Conservation (phyloP, 108 stramenopile genomes). For the Pseudonitzschia delicatissima region DNA sequence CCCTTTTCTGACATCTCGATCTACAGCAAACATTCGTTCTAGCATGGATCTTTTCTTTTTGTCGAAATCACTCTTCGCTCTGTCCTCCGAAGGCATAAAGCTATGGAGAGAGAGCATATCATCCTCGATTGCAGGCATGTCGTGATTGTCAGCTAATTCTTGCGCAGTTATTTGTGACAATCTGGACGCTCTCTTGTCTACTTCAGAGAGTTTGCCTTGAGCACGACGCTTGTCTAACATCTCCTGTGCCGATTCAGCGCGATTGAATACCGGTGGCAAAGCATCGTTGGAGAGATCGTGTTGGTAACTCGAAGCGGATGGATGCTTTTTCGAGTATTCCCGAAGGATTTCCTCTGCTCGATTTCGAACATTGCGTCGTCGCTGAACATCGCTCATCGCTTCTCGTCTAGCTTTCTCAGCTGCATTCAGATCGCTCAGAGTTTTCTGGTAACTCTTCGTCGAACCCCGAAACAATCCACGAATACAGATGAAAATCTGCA, state of each 20-base stretch:
- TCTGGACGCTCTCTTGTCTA: slow-evolving; percentile 41
- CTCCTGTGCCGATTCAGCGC: slow-evolving; percentile 55
- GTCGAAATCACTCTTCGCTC: slow-evolving; percentile 53
- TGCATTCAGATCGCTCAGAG: not conserved
- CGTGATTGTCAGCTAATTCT: slow-evolving; percentile 28
- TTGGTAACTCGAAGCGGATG: not conserved
- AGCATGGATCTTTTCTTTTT: slow-evolving; percentile 59
- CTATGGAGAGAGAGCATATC: slow-evolving; percentile 74
- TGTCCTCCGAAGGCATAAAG: slow-evolving; percentile 44
- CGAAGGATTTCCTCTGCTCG: slow-evolving; percentile 62
- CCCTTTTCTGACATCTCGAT: slow-evolving; percentile 75
- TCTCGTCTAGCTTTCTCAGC: slow-evolving; percentile 23
- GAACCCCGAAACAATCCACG: slow-evolving; percentile 9
- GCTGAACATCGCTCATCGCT: slow-evolving; percentile 25
- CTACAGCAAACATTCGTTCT: slow-evolving; percentile 80
- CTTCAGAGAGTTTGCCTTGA: slow-evolving; percentile 24
- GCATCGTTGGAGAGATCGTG: slow-evolving; percentile 52
- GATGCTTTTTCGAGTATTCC: slow-evolving; percentile 36
- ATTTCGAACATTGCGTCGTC: slow-evolving; percentile 60
- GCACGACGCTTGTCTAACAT: slow-evolving; percentile 39
- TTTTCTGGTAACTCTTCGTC: not conserved
- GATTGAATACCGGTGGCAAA: slow-evolving; percentile 65
- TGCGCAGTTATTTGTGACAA: slow-evolving; percentile 50
- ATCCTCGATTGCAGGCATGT: slow-evolving; percentile 56
- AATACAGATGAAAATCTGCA: slow-evolving; percentile 9